Evolutionary conservation across 2,329 filamentous ascomycete species (phyloP), one percentile per base, ranked within the genome.

Genomic region (Teratosphaeria epicoccoides): DNA sequence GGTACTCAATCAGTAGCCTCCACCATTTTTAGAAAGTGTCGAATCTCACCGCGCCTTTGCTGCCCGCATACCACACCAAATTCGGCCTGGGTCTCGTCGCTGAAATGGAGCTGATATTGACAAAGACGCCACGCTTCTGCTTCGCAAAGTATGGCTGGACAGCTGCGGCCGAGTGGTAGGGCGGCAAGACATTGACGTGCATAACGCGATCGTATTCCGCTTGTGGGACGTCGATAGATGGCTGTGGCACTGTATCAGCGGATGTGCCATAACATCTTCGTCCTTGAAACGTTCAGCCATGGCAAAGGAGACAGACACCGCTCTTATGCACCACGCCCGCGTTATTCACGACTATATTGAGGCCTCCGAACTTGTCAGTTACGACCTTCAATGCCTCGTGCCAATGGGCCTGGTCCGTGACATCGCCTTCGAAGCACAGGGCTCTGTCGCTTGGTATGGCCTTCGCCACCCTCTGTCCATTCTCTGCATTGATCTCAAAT

Each of bases 321-420:
- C 14, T 24, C 17, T 14, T 52, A 24, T 52, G 50, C 2, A 79
- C 76, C 50, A 82, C 70, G 22, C 75, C 79, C 9, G 79, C 79
- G 54, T 78, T 79, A 66, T 81, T 81, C 59, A 82, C 64, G 24
- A 61, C 55, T 28, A 62, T 59, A 48, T 59, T 54, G 12, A 49
- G 17, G 6, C 68, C 67, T 25, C 70, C 71, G 55, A 75, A 77
- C 46, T 59, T 62, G 40, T 58, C n/a, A 70, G 63, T 24, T 65
- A 66, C 0, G 55, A 52, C 11, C 61, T 61, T 1, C 60, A 63
- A 23, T 12, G 48, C 53, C 5, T 17, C 24, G 9, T 51, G 10
- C 53, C 53, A 55, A 24, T 51, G 33, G 14, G 37, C 25, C 6
- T 44, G 11, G 24, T 55, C 37, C 4, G 71, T 70, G 43, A 73